phyloP scores from a whole-genome alignment of 1,139 yeast genomes.

The Magnusiomyces starmeri region DNA sequence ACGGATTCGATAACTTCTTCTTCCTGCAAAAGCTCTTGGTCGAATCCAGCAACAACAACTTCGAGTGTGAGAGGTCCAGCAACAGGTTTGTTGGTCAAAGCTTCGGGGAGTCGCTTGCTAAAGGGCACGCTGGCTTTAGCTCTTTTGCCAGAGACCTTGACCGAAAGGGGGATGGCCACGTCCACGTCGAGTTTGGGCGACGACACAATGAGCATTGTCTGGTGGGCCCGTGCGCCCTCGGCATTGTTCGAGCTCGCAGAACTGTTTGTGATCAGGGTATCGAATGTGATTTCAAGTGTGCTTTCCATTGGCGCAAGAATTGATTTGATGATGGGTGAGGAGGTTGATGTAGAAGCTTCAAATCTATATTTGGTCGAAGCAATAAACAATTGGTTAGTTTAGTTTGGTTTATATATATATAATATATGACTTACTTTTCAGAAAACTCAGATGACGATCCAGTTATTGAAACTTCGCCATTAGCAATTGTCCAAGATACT shows the following conservation, averaged over 20 bases:
- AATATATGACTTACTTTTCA: not conserved
- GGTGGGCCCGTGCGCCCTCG: constrained; percentile 24
- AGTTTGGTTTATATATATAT: not conserved
- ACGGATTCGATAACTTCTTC: constrained; percentile 1
- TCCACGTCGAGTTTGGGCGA: constrained; percentile 24
- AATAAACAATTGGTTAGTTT: not conserved
- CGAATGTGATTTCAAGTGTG: constrained; percentile 1
- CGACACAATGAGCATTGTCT: constrained; percentile 24
- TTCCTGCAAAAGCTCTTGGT: not conserved
- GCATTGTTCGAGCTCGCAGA: constrained; percentile 15
- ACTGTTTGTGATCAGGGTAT: constrained; percentile 1
- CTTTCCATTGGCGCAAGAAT: not conserved
- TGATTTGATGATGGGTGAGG: not conserved
- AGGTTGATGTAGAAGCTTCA: not conserved
- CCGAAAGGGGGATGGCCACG: constrained; percentile 24
- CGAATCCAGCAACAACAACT: constrained; percentile 14
- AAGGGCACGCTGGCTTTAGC: constrained; percentile 28
- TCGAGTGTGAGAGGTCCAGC: constrained; percentile 15
- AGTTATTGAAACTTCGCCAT: not conserved
- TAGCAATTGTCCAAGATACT: not conserved
- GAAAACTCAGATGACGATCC: not conserved
- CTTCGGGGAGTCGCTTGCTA: constrained; percentile 27
- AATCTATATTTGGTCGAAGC: not conserved
- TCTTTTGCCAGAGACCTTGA: constrained; percentile 23
- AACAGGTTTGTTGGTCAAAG: constrained; percentile 14